Percentiles rank a stretch among this genome's conserved stretches.
Evolutionary conservation across 169 alveolate genomes (phyloP).

Genomic region (Babesia microti): DNA sequence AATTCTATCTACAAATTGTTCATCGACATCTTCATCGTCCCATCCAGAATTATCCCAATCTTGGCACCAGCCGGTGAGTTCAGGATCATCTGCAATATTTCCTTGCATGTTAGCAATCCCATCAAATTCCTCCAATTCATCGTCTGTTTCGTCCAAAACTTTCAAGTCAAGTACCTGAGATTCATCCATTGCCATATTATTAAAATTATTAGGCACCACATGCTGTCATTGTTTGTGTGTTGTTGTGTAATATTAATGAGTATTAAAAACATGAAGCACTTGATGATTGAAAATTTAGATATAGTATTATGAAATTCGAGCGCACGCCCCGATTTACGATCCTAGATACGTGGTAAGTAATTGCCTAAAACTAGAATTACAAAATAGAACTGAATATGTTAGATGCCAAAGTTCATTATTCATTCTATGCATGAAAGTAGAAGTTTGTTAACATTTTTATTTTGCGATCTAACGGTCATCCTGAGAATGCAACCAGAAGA

Average conservation of each 20-base stretch:
- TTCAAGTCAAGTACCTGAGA: constrained; percentile 27
- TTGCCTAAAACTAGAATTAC: constrained; percentile 6
- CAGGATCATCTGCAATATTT: constrained; percentile 39
- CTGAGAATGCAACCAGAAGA: constrained; percentile 31
- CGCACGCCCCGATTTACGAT: no score
- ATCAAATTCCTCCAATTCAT: constrained; percentile 47
- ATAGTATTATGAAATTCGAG: no score
- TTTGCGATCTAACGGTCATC: constrained; percentile 20
- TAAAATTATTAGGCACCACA: not conserved
- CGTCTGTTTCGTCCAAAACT: constrained; percentile 44
- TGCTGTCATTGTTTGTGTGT: not conserved
- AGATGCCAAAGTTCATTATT: not conserved
- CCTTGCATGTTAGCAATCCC: constrained; percentile 25
- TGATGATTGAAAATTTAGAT: no score
- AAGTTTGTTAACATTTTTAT: constrained; percentile 4
- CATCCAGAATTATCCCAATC: constrained; percentile 52
- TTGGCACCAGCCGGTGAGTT: constrained; percentile 42
- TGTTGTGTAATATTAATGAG: not conserved
- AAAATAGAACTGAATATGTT: not conserved
- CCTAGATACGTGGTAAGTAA: no score
- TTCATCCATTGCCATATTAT: constrained; percentile 1
- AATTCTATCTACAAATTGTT: constrained; percentile 37
- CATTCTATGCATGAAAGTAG: constrained; percentile 25
- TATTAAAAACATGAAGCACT: not conserved
- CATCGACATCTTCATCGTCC: constrained; percentile 50